phyloP scores from a whole-genome alignment of 148 eudicot genomes.

The Gaultheria prostrata region DNA sequence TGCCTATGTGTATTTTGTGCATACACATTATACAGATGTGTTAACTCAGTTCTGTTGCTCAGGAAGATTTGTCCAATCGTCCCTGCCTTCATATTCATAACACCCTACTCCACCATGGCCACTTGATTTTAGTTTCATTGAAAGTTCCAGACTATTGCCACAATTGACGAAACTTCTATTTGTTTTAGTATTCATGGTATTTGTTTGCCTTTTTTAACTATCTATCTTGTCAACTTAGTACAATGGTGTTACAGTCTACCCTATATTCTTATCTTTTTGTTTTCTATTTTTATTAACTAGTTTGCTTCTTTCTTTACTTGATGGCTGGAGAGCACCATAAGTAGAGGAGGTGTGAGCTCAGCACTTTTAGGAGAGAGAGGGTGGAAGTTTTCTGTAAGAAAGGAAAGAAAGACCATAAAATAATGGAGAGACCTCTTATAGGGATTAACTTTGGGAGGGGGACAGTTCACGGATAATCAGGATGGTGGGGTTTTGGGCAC shows the following conservation, averaged over 20 bases:
- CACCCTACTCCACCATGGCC: not conserved
- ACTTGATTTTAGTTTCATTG: not conserved
- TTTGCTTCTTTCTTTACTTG: not conserved
- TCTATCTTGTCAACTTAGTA: not conserved
- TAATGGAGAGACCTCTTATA: not conserved
- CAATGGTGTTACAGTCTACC: too few species aligned
- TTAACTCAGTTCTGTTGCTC: not conserved
- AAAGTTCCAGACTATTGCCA: not conserved
- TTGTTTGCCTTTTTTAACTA: not conserved
- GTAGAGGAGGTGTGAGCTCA: not conserved
- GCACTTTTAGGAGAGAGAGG: not conserved
- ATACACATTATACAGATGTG: not conserved
- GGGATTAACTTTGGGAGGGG: not conserved
- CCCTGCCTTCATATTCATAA: not conserved
- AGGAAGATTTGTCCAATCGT: not conserved
- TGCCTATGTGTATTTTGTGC: not conserved
- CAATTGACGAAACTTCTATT: not conserved
- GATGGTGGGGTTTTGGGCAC: not conserved
- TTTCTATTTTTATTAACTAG: not conserved
- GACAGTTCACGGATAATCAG: not conserved
- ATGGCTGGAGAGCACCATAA: conserved; percentile 1
- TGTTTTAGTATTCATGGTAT: not conserved
- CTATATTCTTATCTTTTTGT: not conserved
- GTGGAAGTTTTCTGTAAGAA: not conserved
- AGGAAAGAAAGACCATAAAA: not conserved